Evolutionary conservation across 495 filamentous ascomycete species (phyloP).

Genomic region (Talaromyces trachyspermus): DNA sequence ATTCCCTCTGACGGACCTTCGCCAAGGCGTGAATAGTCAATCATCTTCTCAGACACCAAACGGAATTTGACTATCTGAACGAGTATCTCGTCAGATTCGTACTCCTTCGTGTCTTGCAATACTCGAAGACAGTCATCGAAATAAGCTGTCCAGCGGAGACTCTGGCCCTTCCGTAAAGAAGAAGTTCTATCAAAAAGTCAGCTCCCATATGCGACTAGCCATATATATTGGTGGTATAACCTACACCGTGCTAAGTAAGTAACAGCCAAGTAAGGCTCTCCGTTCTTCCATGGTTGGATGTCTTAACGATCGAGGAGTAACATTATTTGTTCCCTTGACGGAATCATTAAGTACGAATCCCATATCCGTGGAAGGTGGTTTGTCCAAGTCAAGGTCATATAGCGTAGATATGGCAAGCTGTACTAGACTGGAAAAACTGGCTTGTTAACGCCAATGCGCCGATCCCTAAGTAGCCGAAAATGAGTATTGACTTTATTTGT

Average conservation of each 20-base stretch:
- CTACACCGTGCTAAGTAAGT: constrained; percentile 44
- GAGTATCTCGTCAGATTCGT: constrained; percentile 42
- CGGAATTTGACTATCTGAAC: constrained; percentile 41
- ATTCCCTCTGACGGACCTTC: neutral
- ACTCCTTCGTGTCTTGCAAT: constrained; percentile 37
- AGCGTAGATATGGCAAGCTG: constrained; percentile 46
- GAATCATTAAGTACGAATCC: neutral
- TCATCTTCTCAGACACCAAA: constrained; percentile 31
- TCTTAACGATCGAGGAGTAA: neutral
- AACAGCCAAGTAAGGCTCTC: constrained; percentile 47
- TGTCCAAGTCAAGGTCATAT: constrained; percentile 50
- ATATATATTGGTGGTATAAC: constrained; percentile 3
- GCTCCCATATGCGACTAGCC: neutral
- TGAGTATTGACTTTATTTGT: constrained; percentile 12
- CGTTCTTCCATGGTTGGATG: constrained; percentile 38
- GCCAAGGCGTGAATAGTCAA: neutral
- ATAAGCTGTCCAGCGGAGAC: constrained; percentile 44
- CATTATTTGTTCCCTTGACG: neutral
- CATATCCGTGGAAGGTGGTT: constrained; percentile 22
- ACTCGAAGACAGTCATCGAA: constrained; percentile 44
- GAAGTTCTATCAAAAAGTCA: constrained; percentile 29
- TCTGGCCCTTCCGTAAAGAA: constrained; percentile 36
- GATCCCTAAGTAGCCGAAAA: constrained; percentile 11
- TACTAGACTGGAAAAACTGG: constrained; percentile 17
- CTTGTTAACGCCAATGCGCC: neutral